Conservation (phyloP, 2,329 filamentous ascomycete genomes). For the Dothistroma pini region DNA sequence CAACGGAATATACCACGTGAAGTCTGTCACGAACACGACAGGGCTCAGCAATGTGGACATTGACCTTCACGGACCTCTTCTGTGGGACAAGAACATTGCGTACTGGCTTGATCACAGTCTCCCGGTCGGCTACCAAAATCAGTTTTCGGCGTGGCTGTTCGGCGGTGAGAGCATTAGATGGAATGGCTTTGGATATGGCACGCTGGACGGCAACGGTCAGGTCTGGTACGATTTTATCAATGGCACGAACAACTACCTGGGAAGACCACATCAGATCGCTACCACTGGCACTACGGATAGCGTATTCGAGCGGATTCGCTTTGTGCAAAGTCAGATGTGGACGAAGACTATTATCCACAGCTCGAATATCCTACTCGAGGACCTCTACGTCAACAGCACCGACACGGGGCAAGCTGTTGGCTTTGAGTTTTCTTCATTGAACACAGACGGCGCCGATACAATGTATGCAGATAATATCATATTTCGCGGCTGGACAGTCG, state of each 20-base stretch:
- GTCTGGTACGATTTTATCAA: constrained; percentile 51
- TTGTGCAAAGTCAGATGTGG: constrained; percentile 59
- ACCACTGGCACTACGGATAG: constrained; percentile 50
- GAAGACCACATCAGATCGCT: constrained; percentile 52
- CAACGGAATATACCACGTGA: constrained; percentile 31
- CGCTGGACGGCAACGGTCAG: constrained; percentile 57
- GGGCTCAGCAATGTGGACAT: constrained; percentile 47
- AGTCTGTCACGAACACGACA: constrained; percentile 49
- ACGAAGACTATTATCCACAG: constrained; percentile 51
- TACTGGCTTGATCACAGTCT: constrained; percentile 54
- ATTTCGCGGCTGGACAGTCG: constrained; percentile 49
- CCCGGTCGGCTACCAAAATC: constrained; percentile 54
- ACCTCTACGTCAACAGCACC: constrained; percentile 55
- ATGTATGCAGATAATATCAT: constrained; percentile 51
- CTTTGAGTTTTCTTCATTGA: constrained; percentile 26
- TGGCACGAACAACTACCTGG: constrained; percentile 33
- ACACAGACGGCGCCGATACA: constrained; percentile 49
- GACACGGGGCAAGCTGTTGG: constrained; percentile 23
- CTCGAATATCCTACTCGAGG: constrained; percentile 45
- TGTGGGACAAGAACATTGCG: constrained; percentile 42
- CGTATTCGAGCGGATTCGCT: constrained; percentile 46
- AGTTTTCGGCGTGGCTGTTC: constrained; percentile 53
- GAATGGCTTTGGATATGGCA: constrained; percentile 51
- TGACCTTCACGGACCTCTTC: constrained; percentile 47
- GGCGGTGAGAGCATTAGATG: constrained; percentile 52